Evolutionary conservation across 305 asterid species (phyloP).

Genomic region (Petunia hybrid): DNA sequence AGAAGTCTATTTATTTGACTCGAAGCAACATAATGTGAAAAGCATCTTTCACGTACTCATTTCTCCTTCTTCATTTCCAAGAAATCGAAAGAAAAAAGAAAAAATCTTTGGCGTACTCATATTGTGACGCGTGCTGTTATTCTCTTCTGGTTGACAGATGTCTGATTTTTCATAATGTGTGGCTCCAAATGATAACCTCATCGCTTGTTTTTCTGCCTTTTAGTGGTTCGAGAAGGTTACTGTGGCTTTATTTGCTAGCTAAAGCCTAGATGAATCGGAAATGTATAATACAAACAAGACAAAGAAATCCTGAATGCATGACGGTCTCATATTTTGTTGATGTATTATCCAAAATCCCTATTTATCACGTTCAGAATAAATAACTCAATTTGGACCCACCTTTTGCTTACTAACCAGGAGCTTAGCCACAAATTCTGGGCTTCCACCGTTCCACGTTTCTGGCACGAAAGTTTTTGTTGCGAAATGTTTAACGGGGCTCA

Average conservation of each 20-base stretch:
- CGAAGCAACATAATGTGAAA: too few relatives aligned
- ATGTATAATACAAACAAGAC: conserved; percentile 19
- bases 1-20: too few relatives aligned
- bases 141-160: conserved; percentile 10
- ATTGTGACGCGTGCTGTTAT: neutral
- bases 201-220: neutral
- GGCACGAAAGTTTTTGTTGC: too few relatives aligned
- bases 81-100: neutral
- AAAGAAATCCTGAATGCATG: conserved; percentile 11
- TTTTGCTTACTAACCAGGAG: neutral
- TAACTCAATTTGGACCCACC: conserved; percentile 9
- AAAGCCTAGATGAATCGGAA: neutral
- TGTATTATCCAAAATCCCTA: conserved; percentile 14
- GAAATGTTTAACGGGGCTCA: too few relatives aligned
- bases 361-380: conserved; percentile 32
- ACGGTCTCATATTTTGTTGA: conserved; percentile 18
- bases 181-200: conserved; percentile 22
- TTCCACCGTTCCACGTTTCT: too few relatives aligned
- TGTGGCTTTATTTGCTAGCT: neutral
- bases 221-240: conserved; percentile 19
- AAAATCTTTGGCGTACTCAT: neutral
- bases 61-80: neutral
- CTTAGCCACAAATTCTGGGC: conserved; percentile 18
- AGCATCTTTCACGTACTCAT: neutral
- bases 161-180: conserved; percentile 8